Base-by-base conservation (phyloP, 257 asterid genomes). In the Jasminum sambac region DNA sequence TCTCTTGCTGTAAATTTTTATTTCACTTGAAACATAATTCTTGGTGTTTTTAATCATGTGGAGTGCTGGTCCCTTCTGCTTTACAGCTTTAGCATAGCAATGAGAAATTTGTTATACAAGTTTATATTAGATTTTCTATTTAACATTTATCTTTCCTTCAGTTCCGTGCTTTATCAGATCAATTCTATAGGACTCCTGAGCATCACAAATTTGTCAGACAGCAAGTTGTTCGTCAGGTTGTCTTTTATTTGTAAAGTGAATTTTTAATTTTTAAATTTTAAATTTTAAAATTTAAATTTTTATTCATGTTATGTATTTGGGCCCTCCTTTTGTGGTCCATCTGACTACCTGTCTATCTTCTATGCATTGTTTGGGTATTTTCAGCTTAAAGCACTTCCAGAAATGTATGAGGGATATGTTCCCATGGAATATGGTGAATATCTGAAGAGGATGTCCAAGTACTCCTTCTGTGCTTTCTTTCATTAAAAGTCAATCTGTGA, bases 371-470 rank as follows among this genome's bases (percentile, higher is more conserved):
- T 70, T 78, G 80, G 73, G 67, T 73, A 39, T 78, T 55, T 72
- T 80, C 90, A 95, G 99, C 97, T 95, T 21, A 82, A 87, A 82
- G 89, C 91, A 48, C 86, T 86, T 71, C 94, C 92, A 6, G 94
- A 88, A 78, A 73, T 85, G 67, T 95, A 91, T 10, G 92, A 90
- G 85, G 99, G 91, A 23, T 91, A 91, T 78, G 98, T 95, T 72
- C 99, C 99, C 77, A 95, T 95, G 99, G 91, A 77, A 67, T 95
- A 84, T 78, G 76, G 74, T n/a, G 96, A 88, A 25, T 95, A 95
- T 77, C 70, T 95, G 74, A 78, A 76, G 79, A 82, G 83, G 81
- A 84, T 95, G 84, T 82, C 95, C 81, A 84, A 82, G 99, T 95
- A 88, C 55, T 25, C 43, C 71, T 52, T 68, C 83, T 64, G 63